Evolutionary conservation across 208 protist species (phyloP).

Genomic region (Herpetomonas muscarum): DNA sequence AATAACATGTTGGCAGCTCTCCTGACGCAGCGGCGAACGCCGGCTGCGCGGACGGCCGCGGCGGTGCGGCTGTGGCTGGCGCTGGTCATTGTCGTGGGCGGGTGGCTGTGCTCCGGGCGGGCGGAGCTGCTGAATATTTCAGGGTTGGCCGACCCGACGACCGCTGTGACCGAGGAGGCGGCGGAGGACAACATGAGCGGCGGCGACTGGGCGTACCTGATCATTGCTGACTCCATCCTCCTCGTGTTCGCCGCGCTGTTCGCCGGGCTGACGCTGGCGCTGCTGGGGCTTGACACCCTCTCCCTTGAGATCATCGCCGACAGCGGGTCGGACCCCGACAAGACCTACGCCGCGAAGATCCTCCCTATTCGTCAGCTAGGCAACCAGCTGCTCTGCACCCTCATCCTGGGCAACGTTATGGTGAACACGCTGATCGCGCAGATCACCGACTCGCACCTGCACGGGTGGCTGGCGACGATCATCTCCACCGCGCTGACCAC

Average conservation of each 20-base stretch:
- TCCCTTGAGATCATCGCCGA: constrained; percentile 92
- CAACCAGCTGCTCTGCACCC: constrained; percentile 95
- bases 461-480: constrained; percentile 85
- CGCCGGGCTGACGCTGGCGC: constrained; percentile 94
- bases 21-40: not conserved
- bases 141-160: not conserved
- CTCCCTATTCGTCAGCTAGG: constrained; percentile 93
- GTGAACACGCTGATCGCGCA: constrained; percentile 95
- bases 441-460: constrained; percentile 87
- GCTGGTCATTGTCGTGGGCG: not conserved
- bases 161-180: not conserved
- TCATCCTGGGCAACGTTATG: constrained; percentile 96
- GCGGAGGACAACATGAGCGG: constrained; percentile 18
- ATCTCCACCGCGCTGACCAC: constrained; percentile 93
- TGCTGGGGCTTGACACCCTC: constrained; percentile 92
- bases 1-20: not conserved
- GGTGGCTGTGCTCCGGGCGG: not conserved
- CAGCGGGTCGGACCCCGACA: constrained; percentile 84
- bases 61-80: not conserved
- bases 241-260: constrained; percentile 94
- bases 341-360: constrained; percentile 91
- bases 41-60: not conserved
- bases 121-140: not conserved
- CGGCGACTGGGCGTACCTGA: constrained; percentile 63
- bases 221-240: constrained; percentile 77